These are phyloP conservation scores for Cucurbita argyrosperma DNA, from an alignment of 306 rosid genomes.

Conservation along the genomic window DNA sequence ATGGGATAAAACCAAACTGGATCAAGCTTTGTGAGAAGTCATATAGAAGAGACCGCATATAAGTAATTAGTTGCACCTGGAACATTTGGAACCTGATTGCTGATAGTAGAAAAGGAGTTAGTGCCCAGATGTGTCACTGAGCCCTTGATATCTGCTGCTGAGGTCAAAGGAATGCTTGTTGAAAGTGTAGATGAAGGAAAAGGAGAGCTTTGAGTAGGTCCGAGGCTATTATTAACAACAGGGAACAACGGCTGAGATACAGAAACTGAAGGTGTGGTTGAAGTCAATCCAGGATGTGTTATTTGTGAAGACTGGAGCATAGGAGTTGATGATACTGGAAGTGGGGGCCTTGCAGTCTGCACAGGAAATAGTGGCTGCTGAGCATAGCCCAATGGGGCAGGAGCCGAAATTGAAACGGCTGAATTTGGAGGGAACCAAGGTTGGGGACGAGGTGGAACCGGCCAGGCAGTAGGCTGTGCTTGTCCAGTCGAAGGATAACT, in stretches of 20 bases:
- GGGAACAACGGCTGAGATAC: conserved; percentile 98
- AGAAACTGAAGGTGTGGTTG: conserved; percentile 48
- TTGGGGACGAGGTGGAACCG: conserved; percentile 72
- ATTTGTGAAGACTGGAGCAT: conserved; percentile 43
- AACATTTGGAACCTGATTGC: conserved; percentile 27
- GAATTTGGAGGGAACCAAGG: conserved; percentile 76
- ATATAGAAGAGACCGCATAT: neutral
- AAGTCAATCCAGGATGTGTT: conserved; percentile 65
- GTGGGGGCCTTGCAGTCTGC: conserved; percentile 66
- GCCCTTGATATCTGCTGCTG: conserved; percentile 28
- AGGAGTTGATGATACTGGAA: conserved; percentile 39
- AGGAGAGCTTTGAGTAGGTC: conserved; percentile 46
- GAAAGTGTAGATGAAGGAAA: conserved; percentile 45
- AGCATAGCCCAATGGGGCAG: conserved; percentile 47
- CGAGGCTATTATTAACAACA: conserved; percentile 57
- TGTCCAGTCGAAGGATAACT: conserved; percentile 60
- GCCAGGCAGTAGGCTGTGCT: conserved; percentile 54
- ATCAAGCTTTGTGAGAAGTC: neutral
- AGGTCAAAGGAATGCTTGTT: conserved; percentile 32
- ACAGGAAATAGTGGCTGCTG: conserved; percentile 96
- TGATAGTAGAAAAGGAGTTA: conserved; percentile 26
- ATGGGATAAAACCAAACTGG: neutral
- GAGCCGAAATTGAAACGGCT: conserved; percentile 54
- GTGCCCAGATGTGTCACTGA: conserved; percentile 37
- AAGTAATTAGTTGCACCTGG: conserved; percentile 29